Evolutionary conservation across 208 protist species (phyloP).

Genomic region (Wallacemonas sp.): DNA sequence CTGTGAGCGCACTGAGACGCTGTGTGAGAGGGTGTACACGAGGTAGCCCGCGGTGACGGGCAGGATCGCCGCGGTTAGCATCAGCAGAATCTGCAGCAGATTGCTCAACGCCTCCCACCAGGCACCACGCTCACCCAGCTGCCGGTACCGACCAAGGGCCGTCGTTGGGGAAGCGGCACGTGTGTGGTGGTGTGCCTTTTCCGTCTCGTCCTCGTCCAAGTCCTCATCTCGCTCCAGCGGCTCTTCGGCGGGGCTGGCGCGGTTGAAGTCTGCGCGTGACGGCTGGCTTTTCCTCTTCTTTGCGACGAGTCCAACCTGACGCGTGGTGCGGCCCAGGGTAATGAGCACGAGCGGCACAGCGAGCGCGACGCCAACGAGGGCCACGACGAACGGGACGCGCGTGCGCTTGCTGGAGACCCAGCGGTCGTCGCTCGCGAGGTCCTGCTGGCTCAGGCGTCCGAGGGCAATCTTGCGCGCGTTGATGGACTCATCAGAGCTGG

Average conservation of each 20-base stretch:
- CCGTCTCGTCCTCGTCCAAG: neutral
- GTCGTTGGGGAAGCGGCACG: neutral
- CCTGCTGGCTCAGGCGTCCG: neutral
- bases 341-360: constrained; percentile 69
- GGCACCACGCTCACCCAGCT: neutral
- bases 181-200: neutral
- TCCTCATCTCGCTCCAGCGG: too few species aligned
- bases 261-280: too few species aligned
- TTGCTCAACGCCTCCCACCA: constrained; percentile 29
- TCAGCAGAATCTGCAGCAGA: constrained; percentile 52
- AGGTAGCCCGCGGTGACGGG: constrained; percentile 40
- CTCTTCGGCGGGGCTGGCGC: too few species aligned
- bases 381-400: constrained; percentile 70
- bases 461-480: neutral
- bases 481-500: constrained; percentile 9
- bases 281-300: too few species aligned
- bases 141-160: neutral
- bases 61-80: constrained; percentile 40
- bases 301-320: constrained; percentile 23
- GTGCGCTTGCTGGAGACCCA: constrained; percentile 19
- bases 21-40: constrained; percentile 51
- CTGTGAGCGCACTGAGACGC: constrained; percentile 42
- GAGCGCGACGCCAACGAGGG: constrained; percentile 45
- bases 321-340: constrained; percentile 58
- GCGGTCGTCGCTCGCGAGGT: constrained; percentile 7